phyloP scores from a whole-genome alignment of 1,284 basidiomycete genomes.

The Lignosus rhinocerotis region DNA sequence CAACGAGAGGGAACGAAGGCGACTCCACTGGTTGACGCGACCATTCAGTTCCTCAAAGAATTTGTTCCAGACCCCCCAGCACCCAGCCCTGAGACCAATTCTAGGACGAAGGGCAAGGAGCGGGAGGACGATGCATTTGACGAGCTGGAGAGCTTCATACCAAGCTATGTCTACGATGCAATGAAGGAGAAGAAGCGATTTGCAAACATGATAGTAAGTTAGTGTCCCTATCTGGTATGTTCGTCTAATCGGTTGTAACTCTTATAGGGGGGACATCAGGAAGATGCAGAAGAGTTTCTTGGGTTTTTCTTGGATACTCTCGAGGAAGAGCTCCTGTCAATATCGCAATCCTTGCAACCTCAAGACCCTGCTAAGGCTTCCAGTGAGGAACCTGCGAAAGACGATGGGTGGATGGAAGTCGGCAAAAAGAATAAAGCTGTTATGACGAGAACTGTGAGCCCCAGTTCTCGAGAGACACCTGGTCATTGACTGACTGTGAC shows the following conservation, averaged over 20 bases:
- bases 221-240: background rate
- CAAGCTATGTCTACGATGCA: conserved; percentile 92
- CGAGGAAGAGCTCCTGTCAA: conserved; percentile 86
- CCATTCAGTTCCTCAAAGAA: conserved; percentile 80
- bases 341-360: conserved; percentile 53
- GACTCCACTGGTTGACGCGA: conserved; percentile 84
- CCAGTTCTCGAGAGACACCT: background rate
- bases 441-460: conserved; percentile 77
- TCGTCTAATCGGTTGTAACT: background rate
- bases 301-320: conserved; percentile 96
- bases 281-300: conserved; percentile 99
- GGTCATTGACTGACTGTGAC: background rate
- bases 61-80: conserved; percentile 48
- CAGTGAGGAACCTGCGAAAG: conserved; percentile 44
- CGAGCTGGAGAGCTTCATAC: conserved; percentile 77
- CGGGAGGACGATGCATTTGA: conserved; percentile 41
- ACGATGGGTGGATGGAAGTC: conserved; percentile 89
- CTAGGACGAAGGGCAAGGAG: conserved; percentile 39
- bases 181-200: conserved; percentile 95
- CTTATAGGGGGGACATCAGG: conserved; percentile 84
- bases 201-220: conserved; percentile 84
- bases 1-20: conserved; percentile 44
- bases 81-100: conserved; percentile 36
- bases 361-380: conserved; percentile 28
- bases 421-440: conserved; percentile 87